phyloP scores from a whole-genome alignment of 495 filamentous ascomycete species.

The Aspergillus kassunensis region DNA sequence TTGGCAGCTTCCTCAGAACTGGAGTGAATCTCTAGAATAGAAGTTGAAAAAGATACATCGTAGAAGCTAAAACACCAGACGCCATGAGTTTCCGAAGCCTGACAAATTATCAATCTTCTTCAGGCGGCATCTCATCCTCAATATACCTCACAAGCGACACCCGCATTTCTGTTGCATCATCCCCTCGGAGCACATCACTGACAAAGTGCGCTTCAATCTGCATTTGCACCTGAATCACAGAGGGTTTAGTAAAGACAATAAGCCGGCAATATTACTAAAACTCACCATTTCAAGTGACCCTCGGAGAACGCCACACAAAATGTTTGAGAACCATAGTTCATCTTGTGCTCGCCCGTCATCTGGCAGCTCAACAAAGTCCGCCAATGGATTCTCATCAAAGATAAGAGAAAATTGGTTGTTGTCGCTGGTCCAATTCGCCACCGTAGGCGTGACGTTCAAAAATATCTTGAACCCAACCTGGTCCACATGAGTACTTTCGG shows the following conservation, averaged over 20 bases:
- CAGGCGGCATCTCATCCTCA: slow-evolving; percentile 94
- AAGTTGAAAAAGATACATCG: neutral
- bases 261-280: neutral
- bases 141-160: slow-evolving; percentile 91
- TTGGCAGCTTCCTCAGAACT: neutral
- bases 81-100: slow-evolving; percentile 11
- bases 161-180: slow-evolving; percentile 96
- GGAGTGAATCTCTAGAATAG: neutral
- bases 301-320: slow-evolving; percentile 86
- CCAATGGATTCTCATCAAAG: slow-evolving; percentile 95
- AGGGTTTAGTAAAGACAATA: neutral
- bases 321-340: slow-evolving; percentile 97
- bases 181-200: slow-evolving; percentile 87
- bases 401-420: slow-evolving; percentile 93
- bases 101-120: slow-evolving; percentile 67
- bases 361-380: slow-evolving; percentile 95
- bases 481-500: neutral
- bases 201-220: slow-evolving; percentile 97
- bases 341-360: slow-evolving; percentile 95
- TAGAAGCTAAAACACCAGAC: slow-evolving; percentile 22
- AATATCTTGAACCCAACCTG: slow-evolving; percentile 99
- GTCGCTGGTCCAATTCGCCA: slow-evolving; percentile 94
- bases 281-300: slow-evolving; percentile 92
- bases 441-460: slow-evolving; percentile 91
- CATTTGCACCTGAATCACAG: slow-evolving; percentile 76